Base-by-base conservation (phyloP, 306 rosid genomes). In the Prunus dulcis region DNA sequence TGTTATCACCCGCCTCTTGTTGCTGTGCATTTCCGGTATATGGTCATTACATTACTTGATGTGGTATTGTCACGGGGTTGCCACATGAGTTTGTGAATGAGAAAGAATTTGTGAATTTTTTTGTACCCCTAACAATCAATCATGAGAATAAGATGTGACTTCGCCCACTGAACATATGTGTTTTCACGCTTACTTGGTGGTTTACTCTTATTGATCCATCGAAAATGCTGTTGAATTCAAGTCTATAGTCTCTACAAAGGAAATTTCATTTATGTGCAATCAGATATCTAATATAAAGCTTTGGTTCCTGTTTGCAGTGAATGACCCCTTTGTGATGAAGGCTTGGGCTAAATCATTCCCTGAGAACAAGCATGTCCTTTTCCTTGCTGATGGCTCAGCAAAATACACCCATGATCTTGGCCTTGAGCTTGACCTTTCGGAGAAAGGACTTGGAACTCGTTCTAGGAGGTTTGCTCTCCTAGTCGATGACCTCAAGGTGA, bases 351-450 rank as follows among this genome's bases (percentile, higher is more conserved):
- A 89, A 66, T 78, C 87, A 45, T 95, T 67, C 92, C 96, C 97
- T 0, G 92, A 92, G 78, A 92, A 95, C 93, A 88, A 95, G 87
- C 79, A 92, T 72, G 90, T 95, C 8, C 89, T 88, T 86, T 95
- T 95, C 78, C 93, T 92, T 79, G 97, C 98, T 10, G 98, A 95
- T 82, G 98, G 98, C n/a, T 80, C 97, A 3, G 96, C 96, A 23
- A 84, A 75, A 27, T 95, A 90, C 84, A 89, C 96, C 13, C 85
- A 86, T 32, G 90, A 82, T 14, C 90, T 95, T 0, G 98, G 98
- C 25, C 91, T 95, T 5, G 97, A 95, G 88, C 97, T 92, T 65
- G 97, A 95, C 80, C 96, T 90, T 30, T 34, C 84, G 0, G 97
- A 95, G 28, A 90, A 84, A 66, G 98, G 98, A 4, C 93, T 92